Percentiles rank a stretch among this genome's conserved stretches.
Conservation (phyloP, 2,329 filamentous ascomycete species). For the Trichoderma sp. region DNA sequence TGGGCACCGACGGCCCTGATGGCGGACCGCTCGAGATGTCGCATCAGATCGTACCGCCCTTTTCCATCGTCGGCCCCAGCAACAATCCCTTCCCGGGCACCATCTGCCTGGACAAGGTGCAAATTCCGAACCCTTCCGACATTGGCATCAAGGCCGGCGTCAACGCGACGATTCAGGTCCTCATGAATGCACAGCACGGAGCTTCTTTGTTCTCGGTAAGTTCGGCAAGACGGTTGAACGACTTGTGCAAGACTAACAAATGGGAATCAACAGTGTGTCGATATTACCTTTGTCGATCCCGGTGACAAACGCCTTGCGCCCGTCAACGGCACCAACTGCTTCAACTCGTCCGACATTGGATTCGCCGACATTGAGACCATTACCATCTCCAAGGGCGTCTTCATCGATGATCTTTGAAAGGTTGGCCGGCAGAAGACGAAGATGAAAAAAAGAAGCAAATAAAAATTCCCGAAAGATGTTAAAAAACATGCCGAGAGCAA, state of each 20-base stretch:
- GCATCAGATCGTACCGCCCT: constrained; percentile 72
- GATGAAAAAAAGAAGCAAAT: not conserved
- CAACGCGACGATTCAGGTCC: constrained; percentile 84
- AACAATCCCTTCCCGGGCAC: constrained; percentile 82
- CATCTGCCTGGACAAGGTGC: constrained; percentile 86
- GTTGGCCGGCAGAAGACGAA: not conserved
- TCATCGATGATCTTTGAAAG: not conserved
- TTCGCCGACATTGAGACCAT: constrained; percentile 76
- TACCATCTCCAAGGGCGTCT: constrained; percentile 37
- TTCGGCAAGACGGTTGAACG: not conserved
- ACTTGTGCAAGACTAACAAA: not conserved
- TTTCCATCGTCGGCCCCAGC: constrained; percentile 78
- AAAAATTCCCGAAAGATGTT: not conserved
- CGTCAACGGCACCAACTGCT: constrained; percentile 82
- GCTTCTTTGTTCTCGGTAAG: constrained; percentile 77
- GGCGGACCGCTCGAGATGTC: constrained; percentile 80
- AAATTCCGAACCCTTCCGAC: constrained; percentile 63
- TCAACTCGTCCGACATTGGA: constrained; percentile 75
- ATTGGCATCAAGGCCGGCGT: constrained; percentile 72
- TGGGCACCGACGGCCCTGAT: constrained; percentile 65
- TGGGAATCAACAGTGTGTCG: constrained; percentile 67
- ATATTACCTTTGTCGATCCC: constrained; percentile 86
- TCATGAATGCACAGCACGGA: constrained; percentile 80
- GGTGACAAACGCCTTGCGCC: constrained; percentile 63
- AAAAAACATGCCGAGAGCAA: not conserved